Evolutionary conservation across 176 grass and related monocot genomes (phyloP).

Genomic region (Aegilops umbellulata): DNA sequence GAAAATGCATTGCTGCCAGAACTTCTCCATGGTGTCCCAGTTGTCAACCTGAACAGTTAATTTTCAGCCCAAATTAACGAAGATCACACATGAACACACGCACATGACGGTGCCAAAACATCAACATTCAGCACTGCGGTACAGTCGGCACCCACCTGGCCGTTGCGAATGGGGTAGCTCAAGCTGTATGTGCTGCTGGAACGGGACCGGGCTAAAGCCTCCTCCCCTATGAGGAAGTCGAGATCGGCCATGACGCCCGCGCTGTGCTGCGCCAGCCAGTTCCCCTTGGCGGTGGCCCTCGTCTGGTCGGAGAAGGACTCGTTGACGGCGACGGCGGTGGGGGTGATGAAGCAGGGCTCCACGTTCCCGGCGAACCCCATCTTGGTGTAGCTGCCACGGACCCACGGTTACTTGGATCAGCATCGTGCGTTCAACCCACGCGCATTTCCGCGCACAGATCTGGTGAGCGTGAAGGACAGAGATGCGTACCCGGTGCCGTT

Average conservation of each 20-base stretch:
- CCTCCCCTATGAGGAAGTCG: conserved; percentile 94
- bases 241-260: conserved; percentile 98
- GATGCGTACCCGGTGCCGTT: conserved; percentile 81
- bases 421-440: not conserved
- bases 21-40: conserved; percentile 99
- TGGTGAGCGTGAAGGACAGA: not conserved
- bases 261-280: conserved; percentile 92
- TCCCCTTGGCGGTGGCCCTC: conserved; percentile 64
- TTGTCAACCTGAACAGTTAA: conserved; percentile 71
- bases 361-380: conserved; percentile 99
- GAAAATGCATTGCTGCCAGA: conserved; percentile 99
- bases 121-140: not conserved
- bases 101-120: not conserved
- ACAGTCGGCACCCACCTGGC: conserved; percentile 56
- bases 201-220: conserved; percentile 64
- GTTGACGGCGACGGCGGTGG: conserved; percentile 92
- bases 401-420: conserved; percentile 26
- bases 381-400: conserved; percentile 77
- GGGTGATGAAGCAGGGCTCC: conserved; percentile 95
- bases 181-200: conserved; percentile 69
- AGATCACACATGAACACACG: not conserved
- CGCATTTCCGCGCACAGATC: conserved; percentile 27
- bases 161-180: conserved; percentile 87
- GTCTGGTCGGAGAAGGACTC: conserved; percentile 62
- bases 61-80: conserved; percentile 14